These are phyloP conservation scores for Hsuehochloa calcarea DNA, from an alignment of 176 grass and related monocot species.

Conservation along the genomic window DNA sequence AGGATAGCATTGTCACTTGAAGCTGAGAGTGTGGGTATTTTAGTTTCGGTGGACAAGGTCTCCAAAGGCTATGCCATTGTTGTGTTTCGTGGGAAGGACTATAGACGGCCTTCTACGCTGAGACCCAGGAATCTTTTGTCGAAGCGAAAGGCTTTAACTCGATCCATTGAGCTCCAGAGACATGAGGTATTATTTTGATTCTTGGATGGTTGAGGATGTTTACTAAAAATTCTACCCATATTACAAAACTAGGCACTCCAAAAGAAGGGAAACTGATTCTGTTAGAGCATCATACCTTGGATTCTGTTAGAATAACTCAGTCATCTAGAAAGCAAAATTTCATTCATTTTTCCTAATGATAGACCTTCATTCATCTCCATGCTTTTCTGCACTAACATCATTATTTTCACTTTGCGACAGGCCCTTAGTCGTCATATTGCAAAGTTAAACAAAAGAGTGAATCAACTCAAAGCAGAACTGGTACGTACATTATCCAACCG, in stretches of 20 bases:
- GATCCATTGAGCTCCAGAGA: conserved; percentile 88
- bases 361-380: neutral
- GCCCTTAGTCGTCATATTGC: conserved; percentile 59
- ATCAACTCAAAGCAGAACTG: conserved; percentile 73
- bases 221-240: neutral
- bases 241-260: neutral
- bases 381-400: conserved; percentile 5
- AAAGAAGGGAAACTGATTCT: neutral
- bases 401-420: conserved; percentile 28
- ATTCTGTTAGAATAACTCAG: neutral
- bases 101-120: conserved; percentile 53
- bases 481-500: conserved; percentile 29
- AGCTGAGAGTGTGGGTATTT: conserved; percentile 79
- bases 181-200: conserved; percentile 53
- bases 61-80: conserved; percentile 92
- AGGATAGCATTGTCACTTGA: conserved; percentile 74
- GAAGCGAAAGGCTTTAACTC: conserved; percentile 86
- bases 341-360: neutral
- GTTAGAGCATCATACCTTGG: neutral
- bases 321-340: neutral
- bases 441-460: conserved; percentile 65
- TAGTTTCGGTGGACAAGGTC: conserved; percentile 85
- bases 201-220: neutral
- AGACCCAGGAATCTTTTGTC: conserved; percentile 78
- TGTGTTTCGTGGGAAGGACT: conserved; percentile 77